These are phyloP conservation scores for Symbiodinium natans DNA, from an alignment of 73 alveolate genomes.

Conservation along the genomic window DNA sequence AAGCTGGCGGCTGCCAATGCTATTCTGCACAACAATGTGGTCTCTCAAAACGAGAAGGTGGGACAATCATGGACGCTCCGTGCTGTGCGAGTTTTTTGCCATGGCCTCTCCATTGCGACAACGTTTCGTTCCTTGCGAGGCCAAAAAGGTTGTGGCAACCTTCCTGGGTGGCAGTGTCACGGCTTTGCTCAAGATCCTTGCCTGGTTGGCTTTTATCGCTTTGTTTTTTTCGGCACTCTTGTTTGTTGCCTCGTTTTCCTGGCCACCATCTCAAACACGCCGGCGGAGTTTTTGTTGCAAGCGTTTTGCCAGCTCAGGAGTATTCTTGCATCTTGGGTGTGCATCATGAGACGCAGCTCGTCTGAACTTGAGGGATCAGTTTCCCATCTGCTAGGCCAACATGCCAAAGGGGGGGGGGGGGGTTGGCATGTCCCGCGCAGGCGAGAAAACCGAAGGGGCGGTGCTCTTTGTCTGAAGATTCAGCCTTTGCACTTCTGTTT, in stretches of 20 bases:
- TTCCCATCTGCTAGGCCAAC: too few species aligned
- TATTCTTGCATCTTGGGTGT: constrained; percentile 39
- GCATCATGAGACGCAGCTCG: constrained; percentile 64
- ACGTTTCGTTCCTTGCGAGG: not conserved
- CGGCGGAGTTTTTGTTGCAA: too few species aligned
- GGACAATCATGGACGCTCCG: not conserved
- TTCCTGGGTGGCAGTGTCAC: constrained; percentile 26
- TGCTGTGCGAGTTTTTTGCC: too few species aligned
- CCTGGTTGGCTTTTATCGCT: not conserved
- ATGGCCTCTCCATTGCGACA: not conserved
- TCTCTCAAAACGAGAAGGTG: constrained; percentile 55
- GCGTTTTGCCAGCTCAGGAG: constrained; percentile 30
- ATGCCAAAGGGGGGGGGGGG: too few species aligned
- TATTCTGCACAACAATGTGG: constrained; percentile 21
- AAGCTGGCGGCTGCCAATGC: constrained; percentile 53
- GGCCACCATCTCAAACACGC: too few species aligned
- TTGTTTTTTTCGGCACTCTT: too few species aligned
- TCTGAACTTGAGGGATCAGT: not conserved
- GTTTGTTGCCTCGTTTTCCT: not conserved
- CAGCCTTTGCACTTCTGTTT: not conserved
- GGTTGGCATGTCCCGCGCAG: not conserved
- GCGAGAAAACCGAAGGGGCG: constrained; percentile 19
- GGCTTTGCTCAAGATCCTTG: constrained; percentile 40
- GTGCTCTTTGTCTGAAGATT: constrained; percentile 4
- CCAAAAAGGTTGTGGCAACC: constrained; percentile 27